Evolutionary conservation across 352 stramenopile species (phyloP).

Genomic region (Phytophthora sp.): DNA sequence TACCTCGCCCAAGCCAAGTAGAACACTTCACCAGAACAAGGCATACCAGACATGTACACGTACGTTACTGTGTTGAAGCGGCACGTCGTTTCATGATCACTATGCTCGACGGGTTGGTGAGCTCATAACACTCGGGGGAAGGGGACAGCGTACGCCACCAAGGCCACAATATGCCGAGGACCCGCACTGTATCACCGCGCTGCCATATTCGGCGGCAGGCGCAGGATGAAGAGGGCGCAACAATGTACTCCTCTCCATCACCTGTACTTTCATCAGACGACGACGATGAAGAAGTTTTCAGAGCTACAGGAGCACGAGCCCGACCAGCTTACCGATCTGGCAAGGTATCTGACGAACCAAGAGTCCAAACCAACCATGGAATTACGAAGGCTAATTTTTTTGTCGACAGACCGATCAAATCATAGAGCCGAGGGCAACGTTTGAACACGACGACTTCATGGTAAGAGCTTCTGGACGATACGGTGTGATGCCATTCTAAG

Average conservation of each 20-base stretch:
- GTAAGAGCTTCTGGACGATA: too few relatives aligned
- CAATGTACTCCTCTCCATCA: constrained; percentile 1
- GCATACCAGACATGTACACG: not conserved
- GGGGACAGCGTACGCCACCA: not conserved
- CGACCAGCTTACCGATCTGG: not conserved
- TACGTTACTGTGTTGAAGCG: constrained; percentile 31
- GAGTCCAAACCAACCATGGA: too few relatives aligned
- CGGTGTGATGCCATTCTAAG: constrained; percentile 1
- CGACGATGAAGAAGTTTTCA: constrained; percentile 9
- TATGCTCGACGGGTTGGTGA: not conserved
- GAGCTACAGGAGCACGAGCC: too few relatives aligned
- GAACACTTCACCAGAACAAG: not conserved
- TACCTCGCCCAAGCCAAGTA: constrained; percentile 34
- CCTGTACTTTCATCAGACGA: constrained; percentile 11
- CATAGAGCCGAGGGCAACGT: too few relatives aligned
- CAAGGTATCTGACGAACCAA: too few relatives aligned
- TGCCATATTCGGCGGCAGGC: not conserved
- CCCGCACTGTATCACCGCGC: not conserved
- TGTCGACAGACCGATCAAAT: too few relatives aligned
- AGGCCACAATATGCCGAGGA: constrained; percentile 11
- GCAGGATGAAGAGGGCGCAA: not conserved
- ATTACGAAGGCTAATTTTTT: too few relatives aligned
- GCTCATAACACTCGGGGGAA: not conserved
- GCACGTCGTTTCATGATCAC: constrained; percentile 26
- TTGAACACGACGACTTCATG: too few relatives aligned